These are phyloP conservation scores for Funneliformis geosporum DNA, from an alignment of 192 early-diverging fungal species.

Conservation along the genomic window DNA sequence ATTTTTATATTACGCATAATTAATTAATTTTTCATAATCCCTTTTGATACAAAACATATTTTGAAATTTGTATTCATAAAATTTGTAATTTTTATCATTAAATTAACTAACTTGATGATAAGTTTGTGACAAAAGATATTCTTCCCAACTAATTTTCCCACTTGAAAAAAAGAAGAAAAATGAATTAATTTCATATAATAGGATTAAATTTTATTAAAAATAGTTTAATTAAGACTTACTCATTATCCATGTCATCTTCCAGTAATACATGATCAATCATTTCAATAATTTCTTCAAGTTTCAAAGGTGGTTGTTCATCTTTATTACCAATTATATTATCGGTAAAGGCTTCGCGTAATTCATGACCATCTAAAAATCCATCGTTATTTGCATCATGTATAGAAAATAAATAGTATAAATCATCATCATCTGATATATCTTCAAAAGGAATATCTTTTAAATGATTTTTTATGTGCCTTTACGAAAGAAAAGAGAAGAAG, in stretches of 20 bases:
- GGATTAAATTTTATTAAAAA: neutral
- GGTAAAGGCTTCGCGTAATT: slow-evolving; percentile 64
- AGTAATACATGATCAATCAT: slow-evolving; percentile 74
- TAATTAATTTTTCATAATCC: no score
- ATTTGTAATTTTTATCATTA: neutral
- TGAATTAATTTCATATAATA: neutral
- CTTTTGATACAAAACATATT: no score
- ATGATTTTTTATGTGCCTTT: slow-evolving; percentile 58
- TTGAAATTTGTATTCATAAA: neutral
- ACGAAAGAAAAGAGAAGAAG: neutral
- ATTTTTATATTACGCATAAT: no score
- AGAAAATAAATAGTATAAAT: slow-evolving; percentile 70
- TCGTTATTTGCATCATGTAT: slow-evolving; percentile 75
- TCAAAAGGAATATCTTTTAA: slow-evolving; percentile 51
- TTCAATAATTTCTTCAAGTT: slow-evolving; percentile 54
- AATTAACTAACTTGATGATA: slow-evolving; percentile 12
- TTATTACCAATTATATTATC: slow-evolving; percentile 42
- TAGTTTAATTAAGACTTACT: slow-evolving; percentile 48
- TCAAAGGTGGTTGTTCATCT: slow-evolving; percentile 32
- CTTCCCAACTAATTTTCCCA: slow-evolving; percentile 11
- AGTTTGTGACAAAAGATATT: slow-evolving; percentile 3
- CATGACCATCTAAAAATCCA: slow-evolving; percentile 74
- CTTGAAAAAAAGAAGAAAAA: neutral
- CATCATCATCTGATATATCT: slow-evolving; percentile 55
- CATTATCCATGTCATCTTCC: slow-evolving; percentile 76